Base-by-base conservation (phyloP, 164 flowering plant genomes). In the Tetrastigma voinierianum region DNA sequence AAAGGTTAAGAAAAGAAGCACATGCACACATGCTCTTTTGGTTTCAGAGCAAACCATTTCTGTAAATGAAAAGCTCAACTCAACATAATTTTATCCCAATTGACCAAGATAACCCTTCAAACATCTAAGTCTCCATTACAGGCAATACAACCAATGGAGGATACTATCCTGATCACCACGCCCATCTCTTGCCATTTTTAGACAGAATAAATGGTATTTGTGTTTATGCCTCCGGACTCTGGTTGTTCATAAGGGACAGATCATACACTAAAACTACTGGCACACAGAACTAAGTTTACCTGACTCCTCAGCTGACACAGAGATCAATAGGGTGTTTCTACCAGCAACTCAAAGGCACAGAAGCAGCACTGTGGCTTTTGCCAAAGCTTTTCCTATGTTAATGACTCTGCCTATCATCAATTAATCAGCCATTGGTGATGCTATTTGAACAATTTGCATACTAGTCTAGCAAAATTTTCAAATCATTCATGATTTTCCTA, bases 341-440 rank as follows among this genome's bases (percentile, higher is more conserved):
- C 88, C 88, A 23, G 78, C 80, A 13, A 59, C 43, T 2, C 9
- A 76, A n/a, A 17, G 89, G 86, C 46, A 68, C 63, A 13, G 81
- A 77, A 15, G 73, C 70, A 0, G 80, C 85, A 18, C 47, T 84
- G 13, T 87, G 92, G 92, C 83, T 81, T 54, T 82, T 0, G 92
- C 92, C 1, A 87, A 82, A 73, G 74, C 88, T 54, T 83, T 81
- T 69, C 90, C 86, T 7, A 72, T 68, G 80, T 72, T 19, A 85
- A 85, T 65, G 93, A 88, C 70, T 79, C 89, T 0, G 82, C 71
- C 9, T 51, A 76, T 45, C 94, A 89, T 72, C n/a, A 87, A 63
- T 69, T 89, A 1, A 69, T 83, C 25, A 79, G 78, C 65, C 94
- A 89, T 71, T 89, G 94, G 94, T 86, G 63, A 68, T n/a, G 80